phyloP scores from a whole-genome alignment of 257 asterid species.

The Jacaranda copaia region DNA sequence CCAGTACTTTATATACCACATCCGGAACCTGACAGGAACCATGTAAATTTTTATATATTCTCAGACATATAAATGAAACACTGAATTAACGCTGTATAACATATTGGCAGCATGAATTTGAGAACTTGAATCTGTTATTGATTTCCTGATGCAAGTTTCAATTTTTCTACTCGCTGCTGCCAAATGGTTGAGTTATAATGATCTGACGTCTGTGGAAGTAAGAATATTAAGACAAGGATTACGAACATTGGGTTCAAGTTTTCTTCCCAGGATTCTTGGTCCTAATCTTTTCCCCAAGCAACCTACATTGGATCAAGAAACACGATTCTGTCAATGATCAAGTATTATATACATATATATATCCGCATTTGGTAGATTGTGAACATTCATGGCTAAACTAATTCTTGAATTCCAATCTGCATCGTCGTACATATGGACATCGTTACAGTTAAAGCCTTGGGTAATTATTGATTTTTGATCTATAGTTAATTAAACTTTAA shows the following conservation, averaged over 20 bases:
- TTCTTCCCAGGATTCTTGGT: constrained; percentile 68
- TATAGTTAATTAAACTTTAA: no score
- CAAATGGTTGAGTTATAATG: neutral
- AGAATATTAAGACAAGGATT: constrained; percentile 19
- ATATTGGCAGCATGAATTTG: no score
- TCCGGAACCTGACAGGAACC: constrained; percentile 76
- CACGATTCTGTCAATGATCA: neutral
- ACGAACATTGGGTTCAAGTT: constrained; percentile 56
- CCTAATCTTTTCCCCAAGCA: constrained; percentile 69
- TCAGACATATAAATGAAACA: neutral
- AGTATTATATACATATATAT: neutral
- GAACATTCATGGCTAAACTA: no score
- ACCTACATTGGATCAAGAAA: constrained; percentile 51
- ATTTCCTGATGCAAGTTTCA: neutral
- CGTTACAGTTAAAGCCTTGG: neutral
- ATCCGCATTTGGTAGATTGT: no score
- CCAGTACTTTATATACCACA: constrained; percentile 83
- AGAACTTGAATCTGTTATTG: neutral
- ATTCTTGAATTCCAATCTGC: no score
- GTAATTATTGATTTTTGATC: no score
- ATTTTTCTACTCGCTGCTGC: neutral
- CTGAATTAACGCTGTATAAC: neutral
- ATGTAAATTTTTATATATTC: neutral
- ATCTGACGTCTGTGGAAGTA: neutral
- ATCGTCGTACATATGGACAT: no score